Percentiles rank a stretch among this genome's conserved stretches.
phyloP scores from a whole-genome alignment of 1,284 basidiomycete species.

The Xerocomus minutiporus region DNA sequence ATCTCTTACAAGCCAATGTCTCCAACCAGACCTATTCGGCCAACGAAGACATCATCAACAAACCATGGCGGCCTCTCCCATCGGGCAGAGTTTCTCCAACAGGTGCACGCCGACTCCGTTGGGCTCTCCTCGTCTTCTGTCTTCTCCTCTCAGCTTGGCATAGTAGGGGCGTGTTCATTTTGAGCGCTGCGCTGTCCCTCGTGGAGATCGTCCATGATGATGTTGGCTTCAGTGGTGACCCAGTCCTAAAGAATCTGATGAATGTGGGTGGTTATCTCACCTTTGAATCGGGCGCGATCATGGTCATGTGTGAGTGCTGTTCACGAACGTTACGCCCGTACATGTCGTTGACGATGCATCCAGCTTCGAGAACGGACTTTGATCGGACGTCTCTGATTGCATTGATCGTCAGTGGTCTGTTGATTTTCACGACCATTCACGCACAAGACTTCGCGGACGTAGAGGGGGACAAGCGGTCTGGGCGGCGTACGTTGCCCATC shows the following conservation, averaged over 20 bases:
- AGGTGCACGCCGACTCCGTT: slow-evolving; percentile 27
- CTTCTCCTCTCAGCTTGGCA: slow-evolving; percentile 22
- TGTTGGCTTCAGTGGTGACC: too few relatives aligned
- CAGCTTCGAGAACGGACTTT: too few relatives aligned
- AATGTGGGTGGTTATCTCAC: too few relatives aligned
- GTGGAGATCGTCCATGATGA: slow-evolving; percentile 29
- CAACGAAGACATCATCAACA: slow-evolving; percentile 24
- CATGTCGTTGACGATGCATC: too few relatives aligned
- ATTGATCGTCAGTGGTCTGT: too few relatives aligned
- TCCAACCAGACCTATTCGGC: slow-evolving; percentile 33
- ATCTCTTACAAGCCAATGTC: slow-evolving; percentile 38
- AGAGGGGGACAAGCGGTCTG: slow-evolving; percentile 35
- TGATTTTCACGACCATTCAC: slow-evolving; percentile 27
- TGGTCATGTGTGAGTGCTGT: too few relatives aligned
- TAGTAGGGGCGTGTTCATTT: slow-evolving; percentile 13
- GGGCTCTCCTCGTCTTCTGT: slow-evolving; percentile 27
- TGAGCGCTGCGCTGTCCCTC: slow-evolving; percentile 18
- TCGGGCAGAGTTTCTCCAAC: slow-evolving; percentile 26
- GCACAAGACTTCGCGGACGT: slow-evolving; percentile 42
- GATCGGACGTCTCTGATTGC: slow-evolving; percentile 5
- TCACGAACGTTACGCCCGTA: too few relatives aligned
- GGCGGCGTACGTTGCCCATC: slow-evolving; percentile 40
- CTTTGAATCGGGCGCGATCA: too few relatives aligned
- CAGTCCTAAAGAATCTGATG: too few relatives aligned
- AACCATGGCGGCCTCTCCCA: slow-evolving; percentile 30